Percentiles rank a stretch among this genome's conserved stretches.
Conservation (phyloP, 768 basidiomycete genomes). For the Phanerochaete sordida region DNA sequence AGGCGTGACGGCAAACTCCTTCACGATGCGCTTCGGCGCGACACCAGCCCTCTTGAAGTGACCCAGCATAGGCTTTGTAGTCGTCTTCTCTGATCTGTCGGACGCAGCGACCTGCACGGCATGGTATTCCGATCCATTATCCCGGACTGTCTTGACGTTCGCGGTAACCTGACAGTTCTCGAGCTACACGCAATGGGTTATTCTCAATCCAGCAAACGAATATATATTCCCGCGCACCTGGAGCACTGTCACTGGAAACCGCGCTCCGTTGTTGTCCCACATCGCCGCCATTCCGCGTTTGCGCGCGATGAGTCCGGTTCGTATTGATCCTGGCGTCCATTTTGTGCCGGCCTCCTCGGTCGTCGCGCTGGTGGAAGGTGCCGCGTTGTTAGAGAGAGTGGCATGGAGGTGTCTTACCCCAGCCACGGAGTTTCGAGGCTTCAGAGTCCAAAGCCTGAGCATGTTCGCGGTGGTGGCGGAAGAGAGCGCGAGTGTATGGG, state of each 20-base stretch:
- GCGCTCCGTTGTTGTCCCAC: constrained; percentile 87
- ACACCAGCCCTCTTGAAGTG: constrained; percentile 87
- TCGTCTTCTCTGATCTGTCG: constrained; percentile 66
- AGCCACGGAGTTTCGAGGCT: constrained; percentile 33
- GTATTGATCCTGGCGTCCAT: constrained; percentile 83
- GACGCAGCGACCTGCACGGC: constrained; percentile 93
- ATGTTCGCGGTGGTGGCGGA: constrained; percentile 32
- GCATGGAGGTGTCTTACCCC: constrained; percentile 42
- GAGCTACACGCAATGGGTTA: constrained; percentile 42
- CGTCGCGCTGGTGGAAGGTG: constrained; percentile 27
- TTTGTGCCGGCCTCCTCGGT: constrained; percentile 34
- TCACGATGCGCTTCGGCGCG: constrained; percentile 76
- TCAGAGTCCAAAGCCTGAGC: constrained; percentile 50
- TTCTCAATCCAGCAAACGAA: not conserved
- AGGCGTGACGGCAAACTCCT: constrained; percentile 83
- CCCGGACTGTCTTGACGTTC: constrained; percentile 62
- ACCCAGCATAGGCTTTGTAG: constrained; percentile 78
- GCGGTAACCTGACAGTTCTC: constrained; percentile 90
- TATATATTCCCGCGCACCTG: constrained; percentile 52
- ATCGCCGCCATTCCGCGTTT: constrained; percentile 95
- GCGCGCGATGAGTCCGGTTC: constrained; percentile 90
- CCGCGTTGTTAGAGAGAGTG: constrained; percentile 32
- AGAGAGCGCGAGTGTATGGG: constrained; percentile 11
- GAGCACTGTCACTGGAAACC: constrained; percentile 89
- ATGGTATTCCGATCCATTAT: constrained; percentile 73